Conservation (phyloP, 2,329 filamentous ascomycete species). For the Chaetomium sp. region DNA sequence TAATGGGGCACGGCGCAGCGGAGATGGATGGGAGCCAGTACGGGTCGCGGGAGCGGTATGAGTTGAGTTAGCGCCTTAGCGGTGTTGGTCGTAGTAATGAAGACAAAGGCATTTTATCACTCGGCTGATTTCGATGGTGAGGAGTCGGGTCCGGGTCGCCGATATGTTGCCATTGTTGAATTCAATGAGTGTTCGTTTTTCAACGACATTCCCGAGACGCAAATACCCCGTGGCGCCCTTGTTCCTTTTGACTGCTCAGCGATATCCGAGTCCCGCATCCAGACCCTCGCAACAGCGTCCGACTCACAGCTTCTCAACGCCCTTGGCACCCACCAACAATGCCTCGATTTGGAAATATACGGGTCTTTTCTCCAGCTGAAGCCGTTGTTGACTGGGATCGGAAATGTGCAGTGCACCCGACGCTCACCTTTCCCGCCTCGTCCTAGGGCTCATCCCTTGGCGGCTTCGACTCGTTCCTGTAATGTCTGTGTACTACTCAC, state of each 20-base stretch:
- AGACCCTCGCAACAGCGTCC: too few relatives aligned
- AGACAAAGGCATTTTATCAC: neutral
- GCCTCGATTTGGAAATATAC: neutral
- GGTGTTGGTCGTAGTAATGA: neutral
- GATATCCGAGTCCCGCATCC: too few relatives aligned
- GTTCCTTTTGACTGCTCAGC: too few relatives aligned
- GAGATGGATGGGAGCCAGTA: constrained; percentile 1
- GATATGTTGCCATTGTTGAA: neutral
- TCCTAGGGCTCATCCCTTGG: neutral
- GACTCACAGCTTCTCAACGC: neutral
- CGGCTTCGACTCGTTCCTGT: neutral
- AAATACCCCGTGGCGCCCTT: too few relatives aligned
- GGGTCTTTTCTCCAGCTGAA: neutral
- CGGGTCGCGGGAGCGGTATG: neutral
- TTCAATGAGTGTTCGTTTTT: neutral
- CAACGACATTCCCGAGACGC: too few relatives aligned
- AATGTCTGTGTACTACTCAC: neutral
- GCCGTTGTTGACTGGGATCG: neutral
- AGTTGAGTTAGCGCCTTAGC: neutral
- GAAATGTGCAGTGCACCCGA: neutral
- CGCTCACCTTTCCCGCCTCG: neutral
- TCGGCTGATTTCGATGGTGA: neutral
- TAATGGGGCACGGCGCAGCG: neutral
- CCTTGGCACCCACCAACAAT: neutral
- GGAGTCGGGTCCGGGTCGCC: neutral